Base-by-base conservation (phyloP, 2,329 filamentous ascomycete genomes). In the Aspergillus amoenus region DNA sequence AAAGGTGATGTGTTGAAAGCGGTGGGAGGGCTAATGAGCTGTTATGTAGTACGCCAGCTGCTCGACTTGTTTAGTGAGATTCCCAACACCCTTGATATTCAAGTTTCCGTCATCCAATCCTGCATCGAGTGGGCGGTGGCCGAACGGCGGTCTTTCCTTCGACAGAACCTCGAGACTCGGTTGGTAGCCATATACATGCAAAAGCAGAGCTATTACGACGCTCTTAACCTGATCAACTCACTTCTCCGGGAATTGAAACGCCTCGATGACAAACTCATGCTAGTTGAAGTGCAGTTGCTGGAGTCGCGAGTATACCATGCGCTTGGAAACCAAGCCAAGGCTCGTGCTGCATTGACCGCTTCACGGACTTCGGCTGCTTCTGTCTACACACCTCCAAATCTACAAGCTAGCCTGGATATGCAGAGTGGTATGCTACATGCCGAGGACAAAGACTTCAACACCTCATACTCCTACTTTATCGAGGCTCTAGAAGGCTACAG, bases 71-170 rank as follows among this genome's bases (percentile, higher is more conserved):
- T 97, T 82, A 87, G 90, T 69, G 85, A 89, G 70, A 97, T 97
- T 68, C 94, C 95, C 70, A 89, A 97, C 78, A 94, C 91, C 68
- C 89, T 89, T 81, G 94, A 99, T 74, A 90, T 88, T 73, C 94
- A 99, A 80, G 92, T 96, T 75, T 81, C 88, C 74, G 91, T 97
- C 69, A 99, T 94, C 71, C 96, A 96, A 79, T 96, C 94, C 78
- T 97, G 92, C 81, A 99, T 99, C 86, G 93, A 97, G 80, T 99
- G 94, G 94, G 94, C 94, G 48, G 91, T 93, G 54, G 90, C 91
- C 52, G 92, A 97, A 81, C 90, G 93, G 68, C 89, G 94, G 72
- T 91, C 91, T 59, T 99, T 99, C 83, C 86, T 99, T 67, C 92
- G 94, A 66, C 94, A 99, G 81, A 96, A 96, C 77, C 91, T 99